Conservation (phyloP, 164 flowering plant genomes). For the Akebia trifoliata region DNA sequence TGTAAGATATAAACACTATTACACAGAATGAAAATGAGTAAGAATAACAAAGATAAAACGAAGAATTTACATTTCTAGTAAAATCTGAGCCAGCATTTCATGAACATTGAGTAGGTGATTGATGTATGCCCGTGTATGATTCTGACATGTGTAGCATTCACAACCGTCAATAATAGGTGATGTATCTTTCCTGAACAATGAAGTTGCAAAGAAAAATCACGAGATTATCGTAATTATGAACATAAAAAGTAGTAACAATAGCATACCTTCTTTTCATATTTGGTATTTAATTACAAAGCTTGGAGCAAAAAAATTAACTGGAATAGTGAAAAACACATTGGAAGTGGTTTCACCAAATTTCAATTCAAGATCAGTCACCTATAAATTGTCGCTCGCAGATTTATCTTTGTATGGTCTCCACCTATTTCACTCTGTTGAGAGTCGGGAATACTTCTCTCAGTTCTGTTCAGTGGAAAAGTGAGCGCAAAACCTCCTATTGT, state of each 20-base stretch:
- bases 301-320: background rate
- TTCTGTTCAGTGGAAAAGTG: conserved; percentile 42
- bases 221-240: background rate
- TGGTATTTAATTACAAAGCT: background rate
- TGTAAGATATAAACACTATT: background rate
- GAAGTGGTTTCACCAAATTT: no score
- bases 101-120: conserved; percentile 90
- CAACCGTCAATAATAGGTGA: conserved; percentile 60
- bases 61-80: conserved; percentile 66
- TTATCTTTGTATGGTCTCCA: conserved; percentile 65
- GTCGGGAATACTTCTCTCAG: conserved; percentile 18
- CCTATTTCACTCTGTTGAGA: conserved; percentile 27
- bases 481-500: conserved; percentile 88
- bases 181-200: conserved; percentile 66
- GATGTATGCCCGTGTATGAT: conserved; percentile 83
- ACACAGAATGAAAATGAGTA: background rate
- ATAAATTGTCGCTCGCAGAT: conserved; percentile 62
- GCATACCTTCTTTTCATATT: background rate
- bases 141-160: conserved; percentile 74
- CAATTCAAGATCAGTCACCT: conserved; percentile 54
- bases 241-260: background rate
- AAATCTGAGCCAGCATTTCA: conserved; percentile 88
- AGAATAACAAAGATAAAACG: background rate
- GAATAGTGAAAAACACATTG: background rate
- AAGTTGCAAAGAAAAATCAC: background rate